Evolutionary conservation across 208 protist genomes (phyloP), one percentile per base, ranked within the genome.

Genomic region (Lotmaria passim): DNA sequence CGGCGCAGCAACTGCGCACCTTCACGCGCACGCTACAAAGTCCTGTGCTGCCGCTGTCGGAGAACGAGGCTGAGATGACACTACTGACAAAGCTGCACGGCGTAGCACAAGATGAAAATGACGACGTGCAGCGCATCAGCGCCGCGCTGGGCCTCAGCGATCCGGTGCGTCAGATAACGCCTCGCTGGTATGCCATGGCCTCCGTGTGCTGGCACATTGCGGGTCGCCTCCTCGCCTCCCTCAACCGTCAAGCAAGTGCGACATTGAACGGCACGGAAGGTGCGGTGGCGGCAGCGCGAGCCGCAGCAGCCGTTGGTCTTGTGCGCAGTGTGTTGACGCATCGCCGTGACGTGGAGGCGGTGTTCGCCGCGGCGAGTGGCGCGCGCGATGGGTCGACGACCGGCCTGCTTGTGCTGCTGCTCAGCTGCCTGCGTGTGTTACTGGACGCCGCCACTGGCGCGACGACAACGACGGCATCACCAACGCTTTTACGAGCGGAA

Each of bases 201-300:
- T 50, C 76, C 12, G 36, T 87, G 23, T 82, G 79, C 41, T 89
- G 78, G 83, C 68, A 81, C 33, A 21, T 86, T 7, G 77, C 83
- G 3, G 78, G 69, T 4, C 38, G 73, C 19, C 43, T 91, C 8
- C n/a, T 85, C 14, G 44, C 38, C 38, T 15, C 52, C 14, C 61
- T 85, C n/a, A 34, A 67, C 51, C 26, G 4, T 75, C 14, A 26
- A 64, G 23, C 19, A 28, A 24, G 26, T n/a, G n/a, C n/a, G n/a
- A n/a, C n/a, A n/a, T n/a, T n/a, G 79, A 31, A 15, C 23, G 15
- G 3, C 21, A 53, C 28, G 8, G 50, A 74, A 10, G 69, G 61
- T 36, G 48, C 36, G n/a, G 19, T 0, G n/a, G 31, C 56, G 19
- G 26, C 39, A n/a, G 26, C 50, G 28, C 6, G 7, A 3, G 12